Conservation (phyloP, 2,329 filamentous ascomycete genomes). For the Chaetomiaceae sp. region DNA sequence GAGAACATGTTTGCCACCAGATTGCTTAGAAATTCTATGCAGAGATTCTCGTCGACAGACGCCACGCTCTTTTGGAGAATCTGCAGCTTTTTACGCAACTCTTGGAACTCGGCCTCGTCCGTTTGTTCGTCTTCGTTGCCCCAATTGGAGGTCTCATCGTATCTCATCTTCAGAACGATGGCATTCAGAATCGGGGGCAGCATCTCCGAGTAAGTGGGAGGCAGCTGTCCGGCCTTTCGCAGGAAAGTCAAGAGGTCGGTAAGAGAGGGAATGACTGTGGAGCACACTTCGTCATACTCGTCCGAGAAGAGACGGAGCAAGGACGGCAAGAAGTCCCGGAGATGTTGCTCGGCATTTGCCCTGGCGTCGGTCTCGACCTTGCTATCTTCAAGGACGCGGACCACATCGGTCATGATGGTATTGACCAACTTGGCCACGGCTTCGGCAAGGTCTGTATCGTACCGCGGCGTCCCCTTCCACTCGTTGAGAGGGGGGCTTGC, state of each 20-base stretch:
- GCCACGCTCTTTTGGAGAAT: conserved; percentile 90
- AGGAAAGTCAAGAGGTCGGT: conserved; percentile 90
- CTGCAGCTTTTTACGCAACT: conserved; percentile 83
- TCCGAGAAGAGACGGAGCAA: conserved; percentile 93
- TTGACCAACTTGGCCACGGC: conserved; percentile 95
- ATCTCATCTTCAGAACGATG: conserved; percentile 94
- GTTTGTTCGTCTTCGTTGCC: conserved; percentile 91
- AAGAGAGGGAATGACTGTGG: conserved; percentile 86
- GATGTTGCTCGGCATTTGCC: conserved; percentile 71
- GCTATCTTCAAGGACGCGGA: conserved; percentile 73
- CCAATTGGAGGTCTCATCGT: conserved; percentile 92
- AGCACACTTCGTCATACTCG: conserved; percentile 97
- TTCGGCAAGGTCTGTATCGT: conserved; percentile 94
- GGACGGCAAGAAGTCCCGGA: conserved; percentile 80
- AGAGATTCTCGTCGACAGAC: conserved; percentile 79
- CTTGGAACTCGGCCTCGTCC: conserved; percentile 95
- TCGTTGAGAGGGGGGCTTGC: conserved; percentile 76
- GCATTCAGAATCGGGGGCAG: conserved; percentile 84
- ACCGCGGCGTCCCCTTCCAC: conserved; percentile 73
- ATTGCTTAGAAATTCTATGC: conserved; percentile 81
- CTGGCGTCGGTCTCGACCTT: conserved; percentile 59
- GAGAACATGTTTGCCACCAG: conserved; percentile 86
- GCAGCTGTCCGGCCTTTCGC: conserved; percentile 72
- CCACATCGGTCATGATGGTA: conserved; percentile 79
- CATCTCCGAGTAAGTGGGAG: conserved; percentile 72